Percentiles rank a stretch among this genome's conserved stretches.
Evolutionary conservation across 768 basidiomycete genomes (phyloP).

Genomic region (Galerina sulciceps): DNA sequence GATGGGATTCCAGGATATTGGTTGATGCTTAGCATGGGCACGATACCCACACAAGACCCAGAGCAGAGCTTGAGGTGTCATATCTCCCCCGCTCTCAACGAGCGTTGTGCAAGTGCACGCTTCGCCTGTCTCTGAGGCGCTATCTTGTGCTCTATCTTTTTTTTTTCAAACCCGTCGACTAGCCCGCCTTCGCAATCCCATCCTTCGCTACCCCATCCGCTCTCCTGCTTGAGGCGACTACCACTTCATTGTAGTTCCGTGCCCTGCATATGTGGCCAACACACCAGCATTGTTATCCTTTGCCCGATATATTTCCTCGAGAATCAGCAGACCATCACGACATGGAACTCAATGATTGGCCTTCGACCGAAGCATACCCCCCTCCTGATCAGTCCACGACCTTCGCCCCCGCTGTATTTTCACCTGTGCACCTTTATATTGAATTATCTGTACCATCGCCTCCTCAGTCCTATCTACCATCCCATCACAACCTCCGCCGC

Average conservation of each 20-base stretch:
- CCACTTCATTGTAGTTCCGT: constrained; percentile 84
- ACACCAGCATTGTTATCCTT: constrained; percentile 65
- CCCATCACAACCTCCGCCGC: background rate
- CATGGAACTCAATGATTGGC: constrained; percentile 32
- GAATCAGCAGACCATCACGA: constrained; percentile 28
- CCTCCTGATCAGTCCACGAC: constrained; percentile 15
- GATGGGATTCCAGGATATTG: constrained; percentile 52
- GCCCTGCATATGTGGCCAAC: constrained; percentile 71
- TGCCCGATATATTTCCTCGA: constrained; percentile 30
- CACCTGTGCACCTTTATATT: constrained; percentile 48
- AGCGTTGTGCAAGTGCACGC: constrained; percentile 51
- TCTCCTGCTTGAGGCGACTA: constrained; percentile 70
- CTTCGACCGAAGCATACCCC: constrained; percentile 22
- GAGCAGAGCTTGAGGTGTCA: constrained; percentile 57
- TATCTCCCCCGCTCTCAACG: constrained; percentile 51
- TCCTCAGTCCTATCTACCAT: constrained; percentile 22
- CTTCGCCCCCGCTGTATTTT: constrained; percentile 23
- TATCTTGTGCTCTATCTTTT: constrained; percentile 59
- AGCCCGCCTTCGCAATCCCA: constrained; percentile 47
- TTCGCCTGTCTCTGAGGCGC: constrained; percentile 55
- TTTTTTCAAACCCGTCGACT: constrained; percentile 40
- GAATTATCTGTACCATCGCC: constrained; percentile 39
- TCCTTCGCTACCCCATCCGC: constrained; percentile 53
- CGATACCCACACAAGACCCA: constrained; percentile 76
- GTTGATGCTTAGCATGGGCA: constrained; percentile 55